phyloP scores from a whole-genome alignment of 208 protist genomes.

The Herpetomonas samuelpessoai region DNA sequence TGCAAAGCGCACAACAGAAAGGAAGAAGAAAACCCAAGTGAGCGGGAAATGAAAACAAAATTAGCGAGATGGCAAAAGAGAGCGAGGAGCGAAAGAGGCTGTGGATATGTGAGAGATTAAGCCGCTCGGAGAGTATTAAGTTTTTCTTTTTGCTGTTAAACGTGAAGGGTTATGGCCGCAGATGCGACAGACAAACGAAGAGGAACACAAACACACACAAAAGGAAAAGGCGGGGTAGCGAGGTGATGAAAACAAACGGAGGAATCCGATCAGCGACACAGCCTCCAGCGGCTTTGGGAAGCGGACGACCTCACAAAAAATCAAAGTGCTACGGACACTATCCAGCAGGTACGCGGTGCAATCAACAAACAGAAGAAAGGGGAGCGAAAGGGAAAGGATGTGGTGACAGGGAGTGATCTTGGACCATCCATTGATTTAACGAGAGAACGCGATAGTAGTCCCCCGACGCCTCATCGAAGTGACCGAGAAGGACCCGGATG shows the following conservation, averaged over 20 bases:
- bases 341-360: too few species aligned
- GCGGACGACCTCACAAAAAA: too few species aligned
- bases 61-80: constrained; percentile 1
- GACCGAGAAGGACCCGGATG: too few species aligned
- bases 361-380: background rate
- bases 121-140: too few species aligned
- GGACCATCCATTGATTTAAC: too few species aligned
- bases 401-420: background rate
- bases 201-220: too few species aligned
- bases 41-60: constrained; percentile 3
- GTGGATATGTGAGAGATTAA: constrained; percentile 2
- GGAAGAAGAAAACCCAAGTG: constrained; percentile 1
- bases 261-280: too few species aligned
- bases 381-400: background rate
- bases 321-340: background rate
- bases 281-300: too few species aligned
- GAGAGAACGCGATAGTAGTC: too few species aligned
- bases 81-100: background rate
- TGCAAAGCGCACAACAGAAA: constrained; percentile 3
- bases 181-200: background rate
- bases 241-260: background rate
- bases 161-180: too few species aligned
- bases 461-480: too few species aligned
- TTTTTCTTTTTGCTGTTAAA: too few species aligned
- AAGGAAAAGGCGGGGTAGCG: background rate